These are phyloP conservation scores for Aureobasidium pullulans DNA, from an alignment of 2,329 filamentous ascomycete species.

Conservation along the genomic window DNA sequence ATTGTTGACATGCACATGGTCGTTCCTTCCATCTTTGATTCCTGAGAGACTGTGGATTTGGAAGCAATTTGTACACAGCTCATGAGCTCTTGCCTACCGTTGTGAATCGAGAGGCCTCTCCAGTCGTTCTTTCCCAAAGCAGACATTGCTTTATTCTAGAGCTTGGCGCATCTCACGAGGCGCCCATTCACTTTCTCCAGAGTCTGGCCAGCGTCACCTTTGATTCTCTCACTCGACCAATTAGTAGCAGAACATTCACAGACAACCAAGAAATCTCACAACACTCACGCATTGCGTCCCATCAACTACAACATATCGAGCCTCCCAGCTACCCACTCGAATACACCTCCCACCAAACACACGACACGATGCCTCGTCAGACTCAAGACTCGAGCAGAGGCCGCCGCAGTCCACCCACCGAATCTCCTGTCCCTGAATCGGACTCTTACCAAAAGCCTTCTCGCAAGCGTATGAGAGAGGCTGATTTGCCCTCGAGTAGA, in stretches of 20 bases:
- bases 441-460: conserved; percentile 9
- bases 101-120: too few species aligned
- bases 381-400: conserved; percentile 13
- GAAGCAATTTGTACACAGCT: neutral
- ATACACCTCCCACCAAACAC: neutral
- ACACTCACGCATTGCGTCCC: too few species aligned
- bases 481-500: conserved; percentile 10
- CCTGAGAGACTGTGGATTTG: neutral
- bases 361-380: conserved; percentile 14
- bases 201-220: neutral
- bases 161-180: neutral
- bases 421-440: neutral
- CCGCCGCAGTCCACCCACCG: conserved; percentile 11
- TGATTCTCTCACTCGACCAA: neutral
- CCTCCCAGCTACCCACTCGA: neutral
- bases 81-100: neutral
- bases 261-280: too few species aligned
- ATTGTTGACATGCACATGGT: neutral
- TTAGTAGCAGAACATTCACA: too few species aligned
- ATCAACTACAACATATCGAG: neutral
- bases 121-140: neutral
- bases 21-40: neutral
- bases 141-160: neutral
- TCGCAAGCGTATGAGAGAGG: conserved; percentile 16
- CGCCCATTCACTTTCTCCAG: too few species aligned